Evolutionary conservation across 176 grass and related monocot species (phyloP).

Genomic region (Cenchrus purpureus): DNA sequence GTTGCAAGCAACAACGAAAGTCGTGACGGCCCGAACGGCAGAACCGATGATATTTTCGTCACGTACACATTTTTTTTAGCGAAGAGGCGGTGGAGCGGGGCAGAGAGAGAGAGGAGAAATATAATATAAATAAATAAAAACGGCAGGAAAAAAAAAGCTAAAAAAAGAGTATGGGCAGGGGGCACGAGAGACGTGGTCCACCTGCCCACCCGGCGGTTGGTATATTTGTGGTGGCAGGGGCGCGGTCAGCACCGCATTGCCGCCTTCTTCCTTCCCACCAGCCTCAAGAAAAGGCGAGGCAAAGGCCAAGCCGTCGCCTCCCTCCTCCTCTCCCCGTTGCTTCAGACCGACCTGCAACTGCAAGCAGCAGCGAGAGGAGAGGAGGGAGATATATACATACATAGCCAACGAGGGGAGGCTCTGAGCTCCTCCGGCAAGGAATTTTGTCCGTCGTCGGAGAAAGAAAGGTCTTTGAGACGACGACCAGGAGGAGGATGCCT

Average conservation of each 20-base stretch:
- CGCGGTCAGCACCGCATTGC: slow-evolving; percentile 45
- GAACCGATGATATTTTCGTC: not conserved
- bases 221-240: slow-evolving; percentile 48
- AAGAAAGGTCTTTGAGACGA: not conserved
- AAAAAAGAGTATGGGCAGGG: not conserved
- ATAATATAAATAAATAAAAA: not conserved
- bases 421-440: not conserved
- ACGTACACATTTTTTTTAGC: not conserved
- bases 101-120: not conserved
- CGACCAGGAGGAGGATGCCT: slow-evolving; percentile 12
- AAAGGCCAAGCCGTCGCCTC: not conserved
- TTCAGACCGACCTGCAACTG: slow-evolving; percentile 1
- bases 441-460: not conserved
- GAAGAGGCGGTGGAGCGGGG: not conserved
- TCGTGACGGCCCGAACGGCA: not conserved
- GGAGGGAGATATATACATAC: not conserved
- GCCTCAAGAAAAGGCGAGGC: slow-evolving; percentile 34
- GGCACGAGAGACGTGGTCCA: slow-evolving; percentile 47
- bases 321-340: not conserved
- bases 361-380: not conserved
- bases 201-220: slow-evolving; percentile 38
- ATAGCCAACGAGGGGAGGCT: not conserved
- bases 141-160: not conserved
- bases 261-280: not conserved
- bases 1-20: not conserved